These are phyloP conservation scores for Pichia scutulata DNA, from an alignment of 805 yeast genomes.

Conservation along the genomic window DNA sequence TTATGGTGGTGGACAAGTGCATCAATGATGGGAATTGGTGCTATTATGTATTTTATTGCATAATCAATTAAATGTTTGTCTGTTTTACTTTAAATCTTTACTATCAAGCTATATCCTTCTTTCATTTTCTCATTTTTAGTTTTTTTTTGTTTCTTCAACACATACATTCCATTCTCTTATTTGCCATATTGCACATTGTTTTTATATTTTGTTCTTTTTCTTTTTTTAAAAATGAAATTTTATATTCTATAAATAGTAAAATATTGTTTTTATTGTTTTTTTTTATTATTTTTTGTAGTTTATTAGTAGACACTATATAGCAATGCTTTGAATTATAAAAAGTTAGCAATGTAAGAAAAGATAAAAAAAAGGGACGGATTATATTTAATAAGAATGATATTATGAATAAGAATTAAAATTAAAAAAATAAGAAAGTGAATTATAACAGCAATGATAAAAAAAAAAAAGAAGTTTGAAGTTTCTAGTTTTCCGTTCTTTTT, in stretches of 20 bases:
- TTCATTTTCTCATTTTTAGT: not conserved
- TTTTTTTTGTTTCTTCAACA: not conserved
- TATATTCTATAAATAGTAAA: not conserved
- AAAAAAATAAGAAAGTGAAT: too few relatives aligned
- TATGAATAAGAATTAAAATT: too few relatives aligned
- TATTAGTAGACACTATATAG: not conserved
- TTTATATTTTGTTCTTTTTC: too few relatives aligned
- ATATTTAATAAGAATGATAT: not conserved
- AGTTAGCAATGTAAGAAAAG: not conserved
- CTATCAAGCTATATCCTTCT: not conserved
- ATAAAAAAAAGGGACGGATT: not conserved
- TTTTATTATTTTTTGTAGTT: not conserved
- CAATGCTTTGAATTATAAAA: not conserved
- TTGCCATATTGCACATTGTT: not conserved
- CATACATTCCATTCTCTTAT: not conserved
- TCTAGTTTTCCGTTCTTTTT: not conserved
- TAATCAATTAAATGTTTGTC: not conserved
- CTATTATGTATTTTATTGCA: slow-evolving; percentile 20
- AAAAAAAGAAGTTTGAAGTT: too few relatives aligned
- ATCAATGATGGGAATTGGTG: slow-evolving; percentile 31
- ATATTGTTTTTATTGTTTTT: not conserved
- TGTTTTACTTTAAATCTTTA: not conserved
- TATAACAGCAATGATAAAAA: too few relatives aligned
- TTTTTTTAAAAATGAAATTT: too few relatives aligned
- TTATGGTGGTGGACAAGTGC: slow-evolving; percentile 50